These are phyloP conservation scores for Lophiotrema nucula DNA, from an alignment of 495 filamentous ascomycete genomes.

Conservation along the genomic window DNA sequence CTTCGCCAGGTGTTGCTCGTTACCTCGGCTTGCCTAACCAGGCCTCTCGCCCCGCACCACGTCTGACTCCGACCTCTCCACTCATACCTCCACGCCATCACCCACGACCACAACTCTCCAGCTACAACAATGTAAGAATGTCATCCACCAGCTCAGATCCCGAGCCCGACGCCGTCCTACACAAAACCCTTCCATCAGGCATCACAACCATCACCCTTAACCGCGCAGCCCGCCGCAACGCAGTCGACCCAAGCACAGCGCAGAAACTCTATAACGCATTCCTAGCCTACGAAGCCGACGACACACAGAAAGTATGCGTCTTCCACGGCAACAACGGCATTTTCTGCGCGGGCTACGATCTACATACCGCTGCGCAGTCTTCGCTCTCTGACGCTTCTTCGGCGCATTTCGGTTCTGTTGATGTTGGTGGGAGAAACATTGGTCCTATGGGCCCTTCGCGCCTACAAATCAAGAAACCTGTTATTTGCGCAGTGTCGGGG, in stretches of 20 bases:
- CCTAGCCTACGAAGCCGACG: constrained; percentile 46
- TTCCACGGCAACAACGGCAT: constrained; percentile 37
- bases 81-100: too few species aligned
- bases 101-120: too few species aligned
- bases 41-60: too few species aligned
- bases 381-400: neutral
- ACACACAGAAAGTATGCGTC: constrained; percentile 49
- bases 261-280: constrained; percentile 45
- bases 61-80: too few species aligned
- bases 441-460: constrained; percentile 51
- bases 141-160: neutral
- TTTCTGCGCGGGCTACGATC: constrained; percentile 51
- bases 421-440: constrained; percentile 35
- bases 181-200: constrained; percentile 23
- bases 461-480: constrained; percentile 39
- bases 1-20: too few species aligned
- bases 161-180: constrained; percentile 8
- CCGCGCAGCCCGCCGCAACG: constrained; percentile 32
- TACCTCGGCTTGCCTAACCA: too few species aligned
- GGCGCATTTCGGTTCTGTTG: constrained; percentile 20
- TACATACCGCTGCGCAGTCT: constrained; percentile 31
- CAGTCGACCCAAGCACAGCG: constrained; percentile 26
- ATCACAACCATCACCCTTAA: constrained; percentile 50
- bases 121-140: too few species aligned
- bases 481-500: constrained; percentile 49